Conservation (phyloP, 352 stramenopile genomes). For the Paralagenidium karlingii region DNA sequence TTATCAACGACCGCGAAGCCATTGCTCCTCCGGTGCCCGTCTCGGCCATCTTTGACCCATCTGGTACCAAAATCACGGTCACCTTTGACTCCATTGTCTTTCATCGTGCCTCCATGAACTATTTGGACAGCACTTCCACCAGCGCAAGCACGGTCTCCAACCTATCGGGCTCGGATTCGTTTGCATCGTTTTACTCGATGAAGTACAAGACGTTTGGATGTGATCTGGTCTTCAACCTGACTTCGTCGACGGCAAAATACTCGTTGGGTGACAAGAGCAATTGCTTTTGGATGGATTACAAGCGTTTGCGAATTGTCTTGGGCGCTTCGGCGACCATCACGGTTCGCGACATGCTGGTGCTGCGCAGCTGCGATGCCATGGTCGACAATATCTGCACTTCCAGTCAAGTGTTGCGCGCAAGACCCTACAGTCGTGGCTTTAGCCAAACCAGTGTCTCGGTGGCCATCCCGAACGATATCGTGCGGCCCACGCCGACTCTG, state of each 20-base stretch:
- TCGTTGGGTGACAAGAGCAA: slow-evolving; percentile 17
- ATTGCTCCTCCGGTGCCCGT: slow-evolving; percentile 40
- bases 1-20: slow-evolving; percentile 47
- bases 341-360: slow-evolving; percentile 19
- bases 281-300: slow-evolving; percentile 46
- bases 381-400: slow-evolving; percentile 32
- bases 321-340: slow-evolving; percentile 26
- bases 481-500: slow-evolving; percentile 26
- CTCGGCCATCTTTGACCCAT: slow-evolving; percentile 29
- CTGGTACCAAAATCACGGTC: slow-evolving; percentile 36
- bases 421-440: slow-evolving; percentile 35
- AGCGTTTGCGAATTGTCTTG: slow-evolving; percentile 31
- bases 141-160: neutral
- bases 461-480: slow-evolving; percentile 12
- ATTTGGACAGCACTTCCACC: slow-evolving; percentile 5
- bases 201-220: slow-evolving; percentile 29
- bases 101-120: slow-evolving; percentile 45
- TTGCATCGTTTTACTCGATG: slow-evolving; percentile 13
- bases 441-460: slow-evolving; percentile 31
- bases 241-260: slow-evolving; percentile 13
- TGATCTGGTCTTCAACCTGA: slow-evolving; percentile 30
- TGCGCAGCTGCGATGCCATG: slow-evolving; percentile 41
- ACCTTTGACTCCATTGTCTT: slow-evolving; percentile 54
- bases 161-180: slow-evolving; percentile 3
- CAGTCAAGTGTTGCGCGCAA: slow-evolving; percentile 24